Conservation (phyloP, 2,329 filamentous ascomycete species). For the Aureobasidium sp. region DNA sequence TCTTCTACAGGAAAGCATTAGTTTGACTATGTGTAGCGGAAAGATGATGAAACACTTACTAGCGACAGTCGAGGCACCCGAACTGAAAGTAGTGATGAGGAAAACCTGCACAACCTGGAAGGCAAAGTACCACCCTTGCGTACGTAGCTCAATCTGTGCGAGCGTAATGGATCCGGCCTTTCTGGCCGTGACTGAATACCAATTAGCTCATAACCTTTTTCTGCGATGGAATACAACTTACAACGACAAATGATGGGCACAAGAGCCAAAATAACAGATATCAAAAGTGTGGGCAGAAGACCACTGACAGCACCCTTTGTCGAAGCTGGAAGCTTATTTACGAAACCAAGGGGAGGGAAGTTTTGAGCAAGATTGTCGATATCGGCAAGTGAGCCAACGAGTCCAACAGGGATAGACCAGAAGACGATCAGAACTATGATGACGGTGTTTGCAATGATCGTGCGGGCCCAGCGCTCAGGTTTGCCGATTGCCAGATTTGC, state of each 20-base stretch:
- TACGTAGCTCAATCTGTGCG: constrained; percentile 34
- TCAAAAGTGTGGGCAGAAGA: constrained; percentile 37
- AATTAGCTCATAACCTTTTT: constrained; percentile 19
- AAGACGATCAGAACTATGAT: constrained; percentile 39
- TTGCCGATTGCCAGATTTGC: constrained; percentile 34
- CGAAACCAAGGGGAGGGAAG: constrained; percentile 36
- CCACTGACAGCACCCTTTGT: constrained; percentile 42
- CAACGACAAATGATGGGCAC: constrained; percentile 36
- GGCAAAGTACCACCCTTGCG: constrained; percentile 31
- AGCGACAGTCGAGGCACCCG: constrained; percentile 26
- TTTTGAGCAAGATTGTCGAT: constrained; percentile 36
- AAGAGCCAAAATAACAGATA: constrained; percentile 38
- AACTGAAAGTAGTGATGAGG: constrained; percentile 31
- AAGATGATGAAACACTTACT: background rate
- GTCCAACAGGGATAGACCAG: constrained; percentile 39
- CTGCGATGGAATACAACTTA: background rate
- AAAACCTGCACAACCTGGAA: constrained; percentile 36
- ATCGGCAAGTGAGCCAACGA: constrained; percentile 40
- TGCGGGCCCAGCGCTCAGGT: constrained; percentile 27
- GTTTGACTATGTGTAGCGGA: background rate
- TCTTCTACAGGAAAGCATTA: constrained; percentile 16
- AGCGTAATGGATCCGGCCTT: constrained; percentile 25
- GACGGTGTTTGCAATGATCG: constrained; percentile 32
- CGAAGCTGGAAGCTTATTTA: constrained; percentile 34
- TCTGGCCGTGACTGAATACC: constrained; percentile 21